Evolutionary conservation across 805 yeast genomes (phyloP).

Genomic region (Kuraishia piskuri): DNA sequence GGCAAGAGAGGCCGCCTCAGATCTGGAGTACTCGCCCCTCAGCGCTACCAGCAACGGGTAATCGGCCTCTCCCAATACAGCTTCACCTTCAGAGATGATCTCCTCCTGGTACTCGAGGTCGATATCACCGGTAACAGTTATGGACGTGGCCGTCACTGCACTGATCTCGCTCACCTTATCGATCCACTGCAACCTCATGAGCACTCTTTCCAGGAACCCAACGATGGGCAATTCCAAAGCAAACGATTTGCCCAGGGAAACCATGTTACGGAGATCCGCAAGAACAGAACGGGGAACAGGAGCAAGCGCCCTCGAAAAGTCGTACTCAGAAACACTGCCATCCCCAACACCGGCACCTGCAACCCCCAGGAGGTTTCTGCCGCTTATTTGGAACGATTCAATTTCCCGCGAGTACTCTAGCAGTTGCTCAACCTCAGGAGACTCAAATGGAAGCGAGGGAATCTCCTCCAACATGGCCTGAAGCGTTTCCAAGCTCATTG

Average conservation of each 20-base stretch:
- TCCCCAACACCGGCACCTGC: slow-evolving; percentile 12
- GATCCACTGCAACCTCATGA: slow-evolving; percentile 30
- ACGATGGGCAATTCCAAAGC: slow-evolving; percentile 47
- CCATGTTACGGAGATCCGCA: slow-evolving; percentile 43
- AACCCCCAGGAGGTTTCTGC: slow-evolving; percentile 27
- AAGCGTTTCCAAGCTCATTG: slow-evolving; percentile 22
- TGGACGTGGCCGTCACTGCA: neutral
- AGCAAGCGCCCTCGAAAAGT: neutral
- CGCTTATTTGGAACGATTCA: slow-evolving; percentile 39
- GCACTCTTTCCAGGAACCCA: slow-evolving; percentile 28
- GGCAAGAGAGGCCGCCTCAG: neutral
- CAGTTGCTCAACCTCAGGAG: slow-evolving; percentile 55
- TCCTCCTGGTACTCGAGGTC: neutral
- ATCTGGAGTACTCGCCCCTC: neutral
- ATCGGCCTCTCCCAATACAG: neutral
- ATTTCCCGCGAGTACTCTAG: slow-evolving; percentile 44
- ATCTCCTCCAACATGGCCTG: slow-evolving; percentile 34
- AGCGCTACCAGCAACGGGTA: neutral
- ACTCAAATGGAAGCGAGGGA: slow-evolving; percentile 38
- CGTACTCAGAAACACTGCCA: neutral
- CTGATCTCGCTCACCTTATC: neutral
- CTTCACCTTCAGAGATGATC: neutral
- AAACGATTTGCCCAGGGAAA: slow-evolving; percentile 50
- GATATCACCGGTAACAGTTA: neutral
- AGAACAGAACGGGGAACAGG: slow-evolving; percentile 14